Conservation (phyloP, 1,284 basidiomycete genomes). For the Crucibulum parvulum region DNA sequence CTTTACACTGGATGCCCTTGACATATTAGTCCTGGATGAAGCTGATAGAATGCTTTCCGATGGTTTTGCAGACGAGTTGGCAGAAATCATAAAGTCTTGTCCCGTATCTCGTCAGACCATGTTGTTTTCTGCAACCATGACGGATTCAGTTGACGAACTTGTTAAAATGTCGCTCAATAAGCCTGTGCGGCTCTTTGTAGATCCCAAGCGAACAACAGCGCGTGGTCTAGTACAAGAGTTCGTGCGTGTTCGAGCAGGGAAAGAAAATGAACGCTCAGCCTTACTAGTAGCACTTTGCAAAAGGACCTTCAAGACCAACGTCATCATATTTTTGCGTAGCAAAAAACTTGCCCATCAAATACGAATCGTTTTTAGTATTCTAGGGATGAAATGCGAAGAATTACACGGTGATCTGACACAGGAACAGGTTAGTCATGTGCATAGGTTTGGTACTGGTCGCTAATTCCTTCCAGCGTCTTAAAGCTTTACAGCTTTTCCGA, state of each 20-base stretch:
- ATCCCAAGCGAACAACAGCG: constrained; percentile 90
- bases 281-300: constrained; percentile 87
- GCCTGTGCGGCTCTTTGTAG: constrained; percentile 94
- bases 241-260: constrained; percentile 83
- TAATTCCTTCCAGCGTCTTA: constrained; percentile 70
- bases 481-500: constrained; percentile 87
- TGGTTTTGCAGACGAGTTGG: constrained; percentile 95
- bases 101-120: constrained; percentile 93
- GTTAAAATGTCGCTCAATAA: constrained; percentile 91
- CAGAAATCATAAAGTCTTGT: constrained; percentile 92
- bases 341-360: constrained; percentile 98
- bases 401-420: constrained; percentile 95
- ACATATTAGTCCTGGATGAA: constrained; percentile 95
- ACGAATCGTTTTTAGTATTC: constrained; percentile 90
- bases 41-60: constrained; percentile 98
- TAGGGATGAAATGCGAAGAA: constrained; percentile 89
- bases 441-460: background rate
- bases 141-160: constrained; percentile 93
- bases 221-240: constrained; percentile 96
- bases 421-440: constrained; percentile 74
- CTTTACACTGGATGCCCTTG: constrained; percentile 92
- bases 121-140: constrained; percentile 99
- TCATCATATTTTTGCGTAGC: constrained; percentile 94
- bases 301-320: constrained; percentile 84
- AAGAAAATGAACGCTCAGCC: constrained; percentile 84